A percentile compares a stretch with the other conserved stretches of the same genome.
Evolutionary conservation across 208 protist genomes (phyloP).

Genomic region (Porcisia deanei): DNA sequence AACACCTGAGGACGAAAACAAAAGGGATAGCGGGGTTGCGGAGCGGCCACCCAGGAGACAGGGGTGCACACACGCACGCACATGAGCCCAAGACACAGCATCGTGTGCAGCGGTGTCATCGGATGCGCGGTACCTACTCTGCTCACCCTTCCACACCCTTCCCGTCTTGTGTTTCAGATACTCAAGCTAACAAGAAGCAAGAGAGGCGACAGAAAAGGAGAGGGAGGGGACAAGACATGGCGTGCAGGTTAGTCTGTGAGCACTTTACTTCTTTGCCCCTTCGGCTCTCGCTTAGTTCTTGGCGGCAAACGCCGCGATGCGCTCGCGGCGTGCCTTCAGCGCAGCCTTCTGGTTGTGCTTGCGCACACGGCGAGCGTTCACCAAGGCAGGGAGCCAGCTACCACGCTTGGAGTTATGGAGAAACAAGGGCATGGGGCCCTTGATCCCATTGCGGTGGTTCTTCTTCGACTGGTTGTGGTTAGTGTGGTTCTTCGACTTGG

Average conservation of each 20-base stretch:
- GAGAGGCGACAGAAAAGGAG: background rate
- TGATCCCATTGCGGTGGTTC: conserved; percentile 93
- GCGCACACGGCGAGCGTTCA: conserved; percentile 84
- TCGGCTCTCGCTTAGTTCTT: conserved; percentile 28
- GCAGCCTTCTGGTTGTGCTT: conserved; percentile 90
- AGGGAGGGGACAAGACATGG: background rate
- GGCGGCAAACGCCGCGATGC: conserved; percentile 57
- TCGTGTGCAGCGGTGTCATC: background rate
- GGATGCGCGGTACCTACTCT: background rate
- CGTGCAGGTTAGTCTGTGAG: background rate
- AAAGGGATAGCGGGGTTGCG: background rate
- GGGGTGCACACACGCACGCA: background rate
- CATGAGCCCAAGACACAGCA: background rate
- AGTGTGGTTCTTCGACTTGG: conserved; percentile 95
- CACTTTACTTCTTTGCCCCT: background rate
- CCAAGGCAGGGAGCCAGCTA: conserved; percentile 73
- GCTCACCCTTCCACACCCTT: background rate
- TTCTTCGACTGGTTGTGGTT: conserved; percentile 94
- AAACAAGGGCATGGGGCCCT: conserved; percentile 69
- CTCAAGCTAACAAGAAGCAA: background rate
- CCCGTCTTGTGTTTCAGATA: background rate
- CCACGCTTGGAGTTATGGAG: conserved; percentile 85
- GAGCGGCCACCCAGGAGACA: background rate
- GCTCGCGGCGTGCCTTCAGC: conserved; percentile 74
- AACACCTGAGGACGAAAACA: background rate